These are phyloP conservation scores for Fusarium fracticaudum DNA, from an alignment of 2,329 filamentous ascomycete species.

Conservation along the genomic window DNA sequence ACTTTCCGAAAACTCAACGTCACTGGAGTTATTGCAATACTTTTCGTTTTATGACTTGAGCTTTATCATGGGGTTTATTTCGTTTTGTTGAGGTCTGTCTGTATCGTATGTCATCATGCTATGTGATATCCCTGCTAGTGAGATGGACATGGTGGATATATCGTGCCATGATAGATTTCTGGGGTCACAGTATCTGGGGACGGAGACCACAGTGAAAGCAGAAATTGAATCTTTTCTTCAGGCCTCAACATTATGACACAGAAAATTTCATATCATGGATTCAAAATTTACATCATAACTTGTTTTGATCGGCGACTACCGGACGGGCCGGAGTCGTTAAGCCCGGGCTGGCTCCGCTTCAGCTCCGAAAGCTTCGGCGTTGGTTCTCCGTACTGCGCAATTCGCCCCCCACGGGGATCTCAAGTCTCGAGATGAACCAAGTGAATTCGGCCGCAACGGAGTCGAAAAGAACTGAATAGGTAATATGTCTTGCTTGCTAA, in stretches of 20 bases:
- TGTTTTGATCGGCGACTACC: slow-evolving; percentile 12
- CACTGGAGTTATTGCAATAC: neutral
- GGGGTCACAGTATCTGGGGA: slow-evolving; percentile 4
- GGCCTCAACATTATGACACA: too few species aligned
- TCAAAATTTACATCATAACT: neutral
- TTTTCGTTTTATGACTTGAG: neutral
- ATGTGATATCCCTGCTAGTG: slow-evolving; percentile 1
- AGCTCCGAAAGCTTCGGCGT: slow-evolving; percentile 35
- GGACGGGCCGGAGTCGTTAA: slow-evolving; percentile 26
- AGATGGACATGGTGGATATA: slow-evolving; percentile 7
- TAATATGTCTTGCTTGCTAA: neutral
- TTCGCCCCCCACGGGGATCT: neutral
- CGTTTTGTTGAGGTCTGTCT: neutral
- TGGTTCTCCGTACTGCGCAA: slow-evolving; percentile 19
- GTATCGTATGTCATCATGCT: slow-evolving; percentile 26
- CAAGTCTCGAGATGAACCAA: slow-evolving; percentile 1
- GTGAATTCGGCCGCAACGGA: neutral
- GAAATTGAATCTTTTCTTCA: neutral
- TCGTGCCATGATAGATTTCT: slow-evolving; percentile 30
- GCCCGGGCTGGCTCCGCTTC: slow-evolving; percentile 24
- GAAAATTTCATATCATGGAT: neutral
- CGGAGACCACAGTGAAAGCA: neutral
- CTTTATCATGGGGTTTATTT: neutral
- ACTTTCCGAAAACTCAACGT: neutral
- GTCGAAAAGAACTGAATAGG: neutral